phyloP scores from a whole-genome alignment of 164 flowering plant genomes.

The Aristolochia californica region DNA sequence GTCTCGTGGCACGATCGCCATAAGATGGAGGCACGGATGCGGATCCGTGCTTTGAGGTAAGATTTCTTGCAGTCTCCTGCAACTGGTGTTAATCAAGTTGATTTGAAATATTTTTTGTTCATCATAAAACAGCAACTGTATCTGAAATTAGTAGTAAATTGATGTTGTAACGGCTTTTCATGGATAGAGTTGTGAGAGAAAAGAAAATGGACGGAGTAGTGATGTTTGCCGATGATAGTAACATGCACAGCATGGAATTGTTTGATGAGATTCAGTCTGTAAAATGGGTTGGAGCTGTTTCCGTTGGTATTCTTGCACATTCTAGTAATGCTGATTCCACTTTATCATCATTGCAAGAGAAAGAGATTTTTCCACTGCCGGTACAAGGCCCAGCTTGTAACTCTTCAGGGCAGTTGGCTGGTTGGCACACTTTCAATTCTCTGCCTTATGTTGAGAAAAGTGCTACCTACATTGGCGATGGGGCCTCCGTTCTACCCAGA shows the following conservation, averaged over 20 bases:
- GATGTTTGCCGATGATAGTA: slow-evolving; percentile 94
- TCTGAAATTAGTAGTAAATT: slow-evolving; percentile 9
- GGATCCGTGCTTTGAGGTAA: slow-evolving; percentile 75
- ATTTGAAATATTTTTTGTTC: neutral
- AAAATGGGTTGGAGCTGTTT: slow-evolving; percentile 84
- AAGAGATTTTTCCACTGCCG: slow-evolving; percentile 38
- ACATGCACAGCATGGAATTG: slow-evolving; percentile 85
- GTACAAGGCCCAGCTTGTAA: slow-evolving; percentile 96
- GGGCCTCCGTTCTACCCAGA: slow-evolving; percentile 63
- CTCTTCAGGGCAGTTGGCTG: slow-evolving; percentile 60
- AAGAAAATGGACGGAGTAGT: slow-evolving; percentile 81
- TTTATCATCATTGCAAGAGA: slow-evolving; percentile 13
- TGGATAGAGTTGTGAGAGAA: slow-evolving; percentile 63
- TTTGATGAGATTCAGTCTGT: slow-evolving; percentile 90
- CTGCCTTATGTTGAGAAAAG: slow-evolving; percentile 45
- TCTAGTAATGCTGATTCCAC: slow-evolving; percentile 24
- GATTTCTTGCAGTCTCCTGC: too few relatives aligned
- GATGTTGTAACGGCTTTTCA: neutral
- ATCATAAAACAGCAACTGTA: too few relatives aligned
- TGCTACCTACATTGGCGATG: slow-evolving; percentile 60
- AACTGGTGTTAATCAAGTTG: too few relatives aligned
- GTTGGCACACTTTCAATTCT: slow-evolving; percentile 85
- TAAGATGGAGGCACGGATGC: slow-evolving; percentile 61
- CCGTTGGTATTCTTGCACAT: slow-evolving; percentile 81
- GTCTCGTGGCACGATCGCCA: slow-evolving; percentile 64